Conservation (phyloP, 257 asterid genomes). For the Capsicum chinense region DNA sequence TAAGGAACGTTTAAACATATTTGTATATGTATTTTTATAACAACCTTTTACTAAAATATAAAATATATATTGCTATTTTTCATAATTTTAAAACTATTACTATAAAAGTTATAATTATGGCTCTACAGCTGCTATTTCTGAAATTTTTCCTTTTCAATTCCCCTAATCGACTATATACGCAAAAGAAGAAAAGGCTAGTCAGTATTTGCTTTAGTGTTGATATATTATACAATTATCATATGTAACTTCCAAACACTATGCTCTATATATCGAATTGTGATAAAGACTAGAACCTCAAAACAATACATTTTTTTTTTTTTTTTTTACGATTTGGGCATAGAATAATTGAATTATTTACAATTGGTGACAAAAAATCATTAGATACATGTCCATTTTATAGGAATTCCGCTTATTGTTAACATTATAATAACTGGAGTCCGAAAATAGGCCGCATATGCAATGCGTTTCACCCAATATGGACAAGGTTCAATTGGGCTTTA, state of each 20-base stretch:
- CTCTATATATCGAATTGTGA: neutral
- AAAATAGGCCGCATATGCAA: too few species aligned
- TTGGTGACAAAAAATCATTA: neutral
- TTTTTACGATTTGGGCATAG: neutral
- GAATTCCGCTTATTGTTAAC: neutral
- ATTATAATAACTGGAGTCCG: neutral
- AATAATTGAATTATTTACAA: neutral
- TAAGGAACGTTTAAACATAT: too few species aligned
- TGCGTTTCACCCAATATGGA: too few species aligned
- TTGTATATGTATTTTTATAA: too few species aligned
- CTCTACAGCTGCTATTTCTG: too few species aligned
- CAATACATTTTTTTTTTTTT: neutral
- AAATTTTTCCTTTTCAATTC: neutral
- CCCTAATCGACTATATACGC: neutral
- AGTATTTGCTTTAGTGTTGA: neutral
- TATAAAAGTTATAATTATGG: too few species aligned
- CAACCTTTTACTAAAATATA: too few species aligned
- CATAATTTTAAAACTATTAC: too few species aligned
- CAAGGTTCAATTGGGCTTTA: too few species aligned
- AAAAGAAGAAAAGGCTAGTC: neutral
- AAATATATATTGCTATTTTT: too few species aligned
- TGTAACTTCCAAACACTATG: neutral
- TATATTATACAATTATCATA: neutral
- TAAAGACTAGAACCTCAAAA: neutral
- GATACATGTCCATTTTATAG: neutral